phyloP scores from a whole-genome alignment of 306 rosid genomes.

The Dryas octopetala region DNA sequence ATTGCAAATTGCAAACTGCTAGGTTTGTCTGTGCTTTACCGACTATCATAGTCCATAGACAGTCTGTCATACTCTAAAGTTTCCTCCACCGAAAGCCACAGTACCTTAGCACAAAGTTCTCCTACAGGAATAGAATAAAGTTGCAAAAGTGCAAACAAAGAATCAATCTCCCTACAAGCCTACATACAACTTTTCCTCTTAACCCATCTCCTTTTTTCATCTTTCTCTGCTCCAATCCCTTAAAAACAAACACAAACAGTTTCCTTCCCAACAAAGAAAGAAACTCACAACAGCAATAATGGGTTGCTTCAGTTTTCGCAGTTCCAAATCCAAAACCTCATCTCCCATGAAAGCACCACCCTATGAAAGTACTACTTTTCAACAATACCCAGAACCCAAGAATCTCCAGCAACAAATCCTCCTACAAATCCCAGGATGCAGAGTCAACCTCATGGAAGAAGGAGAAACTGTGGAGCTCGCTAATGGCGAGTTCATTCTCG shows the following conservation, averaged over 20 bases:
- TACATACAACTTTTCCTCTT: slow-evolving; percentile 16
- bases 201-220: background rate
- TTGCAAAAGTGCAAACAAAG: slow-evolving; percentile 19
- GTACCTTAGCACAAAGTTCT: slow-evolving; percentile 15
- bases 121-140: slow-evolving; percentile 53
- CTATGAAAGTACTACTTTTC: background rate
- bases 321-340: slow-evolving; percentile 43
- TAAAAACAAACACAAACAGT: background rate
- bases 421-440: slow-evolving; percentile 63
- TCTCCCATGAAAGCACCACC: slow-evolving; percentile 13
- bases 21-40: background rate
- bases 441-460: slow-evolving; percentile 72
- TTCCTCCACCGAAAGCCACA: slow-evolving; percentile 61
- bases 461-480: slow-evolving; percentile 74
- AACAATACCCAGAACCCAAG: slow-evolving; percentile 25
- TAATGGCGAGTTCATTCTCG: slow-evolving; percentile 64
- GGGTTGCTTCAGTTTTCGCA: slow-evolving; percentile 60
- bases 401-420: slow-evolving; percentile 51
- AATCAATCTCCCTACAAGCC: slow-evolving; percentile 21
- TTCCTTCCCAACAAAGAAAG: slow-evolving; percentile 6
- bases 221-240: slow-evolving; percentile 5
- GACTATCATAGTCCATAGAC: background rate
- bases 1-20: too few species aligned
- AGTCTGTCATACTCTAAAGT: slow-evolving; percentile 23
- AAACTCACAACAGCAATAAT: slow-evolving; percentile 33